Base-by-base conservation (phyloP, 306 rosid species). In the Quercus suber region DNA sequence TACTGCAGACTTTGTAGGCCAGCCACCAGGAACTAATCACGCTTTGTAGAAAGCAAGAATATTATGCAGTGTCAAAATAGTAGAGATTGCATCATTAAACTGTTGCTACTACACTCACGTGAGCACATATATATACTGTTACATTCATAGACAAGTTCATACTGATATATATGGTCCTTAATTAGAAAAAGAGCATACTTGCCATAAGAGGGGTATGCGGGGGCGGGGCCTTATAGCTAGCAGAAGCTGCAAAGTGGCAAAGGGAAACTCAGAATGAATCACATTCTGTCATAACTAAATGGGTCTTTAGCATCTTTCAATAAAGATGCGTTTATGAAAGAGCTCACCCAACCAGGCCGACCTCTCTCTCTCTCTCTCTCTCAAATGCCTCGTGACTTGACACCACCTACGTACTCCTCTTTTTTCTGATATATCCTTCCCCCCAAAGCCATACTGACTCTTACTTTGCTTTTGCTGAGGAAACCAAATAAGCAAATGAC, bases 251-350 rank as follows among this genome's bases (percentile, higher is more conserved):
- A 85, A 87, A 84, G 85, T 74, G 79, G 68, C 79, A 77, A 76
- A 81, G 82, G 74, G 75, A 20, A 76, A 73, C n/a, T 79, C 27
- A 76, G 71, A 37, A 83, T 76, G 77, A 71, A 85, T 78, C 52
- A 80, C 57, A 74, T 78, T 81, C 77, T 80, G 87, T 78, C 80
- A 88, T 83, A 83, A 85, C 86, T 71, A 87, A 87, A 81, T 83
- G 87, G 88, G 81, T 82, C 82, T 85, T 79, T 89, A 87, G 76
- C 92, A 80, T 81, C 90, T 88, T 89, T 83, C 91, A 79, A 88
- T 89, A 88, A 91, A 91, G 90, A 88, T 59, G 63, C 69, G 78
- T n/a, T 70, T 80, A 73, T 52, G 76, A 57, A 87, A 83, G 81
- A 82, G 82, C 82, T 86, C 83, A 79, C 85, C 69, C 23, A 82